A percentile compares a stretch with the other conserved stretches of the same genome.
Conservation (phyloP, 2,329 filamentous ascomycete genomes). For the Eutypella sp. region DNA sequence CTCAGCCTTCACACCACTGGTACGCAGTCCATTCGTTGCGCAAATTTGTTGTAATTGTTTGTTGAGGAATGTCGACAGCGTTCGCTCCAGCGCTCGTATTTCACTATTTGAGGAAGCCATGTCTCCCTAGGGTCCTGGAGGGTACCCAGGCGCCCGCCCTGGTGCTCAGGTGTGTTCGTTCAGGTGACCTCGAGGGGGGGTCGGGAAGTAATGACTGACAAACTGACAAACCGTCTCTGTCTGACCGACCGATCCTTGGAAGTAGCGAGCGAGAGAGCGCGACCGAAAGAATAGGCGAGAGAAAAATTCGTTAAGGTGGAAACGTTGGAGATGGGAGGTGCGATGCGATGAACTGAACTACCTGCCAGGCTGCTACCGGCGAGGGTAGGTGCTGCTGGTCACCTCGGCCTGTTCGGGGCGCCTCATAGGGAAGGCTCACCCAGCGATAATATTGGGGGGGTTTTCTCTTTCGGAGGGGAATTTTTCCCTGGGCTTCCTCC, state of each 20-base stretch:
- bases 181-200: too few species aligned
- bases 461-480: not conserved
- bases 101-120: slow-evolving; percentile 31
- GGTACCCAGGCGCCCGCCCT: too few species aligned
- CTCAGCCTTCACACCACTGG: slow-evolving; percentile 79
- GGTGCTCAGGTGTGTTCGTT: too few species aligned
- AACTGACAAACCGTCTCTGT: too few species aligned
- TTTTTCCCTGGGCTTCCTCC: too few species aligned
- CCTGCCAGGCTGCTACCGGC: slow-evolving; percentile 13
- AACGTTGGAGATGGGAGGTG: too few species aligned
- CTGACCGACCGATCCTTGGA: too few species aligned
- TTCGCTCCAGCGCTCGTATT: slow-evolving; percentile 38
- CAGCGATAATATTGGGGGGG: not conserved
- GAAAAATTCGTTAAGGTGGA: too few species aligned
- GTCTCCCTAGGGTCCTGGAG: too few species aligned
- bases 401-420: slow-evolving; percentile 8
- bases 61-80: slow-evolving; percentile 46
- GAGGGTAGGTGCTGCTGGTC: slow-evolving; percentile 16
- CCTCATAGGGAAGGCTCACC: slow-evolving; percentile 23
- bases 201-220: not conserved
- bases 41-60: slow-evolving; percentile 73
- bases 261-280: too few species aligned
- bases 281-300: too few species aligned
- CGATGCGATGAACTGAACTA: too few species aligned
- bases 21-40: slow-evolving; percentile 65